These are phyloP conservation scores for Termitomyces sp. DNA, from an alignment of 768 basidiomycete species.

Conservation along the genomic window DNA sequence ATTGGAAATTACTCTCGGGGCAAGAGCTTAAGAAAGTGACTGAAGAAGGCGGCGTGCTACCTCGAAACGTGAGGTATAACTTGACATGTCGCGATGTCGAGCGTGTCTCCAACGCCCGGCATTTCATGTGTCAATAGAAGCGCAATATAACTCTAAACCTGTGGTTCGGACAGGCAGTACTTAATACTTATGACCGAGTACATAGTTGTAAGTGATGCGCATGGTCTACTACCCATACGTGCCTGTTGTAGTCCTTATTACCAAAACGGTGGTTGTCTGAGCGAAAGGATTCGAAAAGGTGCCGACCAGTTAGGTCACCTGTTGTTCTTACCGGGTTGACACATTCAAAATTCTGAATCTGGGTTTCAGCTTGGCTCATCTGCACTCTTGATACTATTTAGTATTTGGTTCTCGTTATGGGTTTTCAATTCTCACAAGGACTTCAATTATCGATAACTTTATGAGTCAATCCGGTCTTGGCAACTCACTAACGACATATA, in stretches of 20 bases:
- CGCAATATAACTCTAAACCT: background rate
- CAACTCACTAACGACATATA: constrained; percentile 52
- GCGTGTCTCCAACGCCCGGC: constrained; percentile 44
- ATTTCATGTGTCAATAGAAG: constrained; percentile 23
- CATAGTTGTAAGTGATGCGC: background rate
- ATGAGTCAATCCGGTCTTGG: constrained; percentile 45
- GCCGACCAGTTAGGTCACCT: no score
- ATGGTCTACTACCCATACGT: background rate
- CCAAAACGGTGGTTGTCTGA: background rate
- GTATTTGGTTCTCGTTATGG: background rate
- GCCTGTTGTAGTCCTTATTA: background rate
- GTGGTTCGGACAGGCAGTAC: background rate
- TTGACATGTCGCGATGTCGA: constrained; percentile 83
- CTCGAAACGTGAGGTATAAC: constrained; percentile 66
- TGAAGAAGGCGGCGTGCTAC: constrained; percentile 46
- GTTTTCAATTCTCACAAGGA: background rate
- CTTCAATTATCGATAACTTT: no score
- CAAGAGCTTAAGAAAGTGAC: constrained; percentile 35
- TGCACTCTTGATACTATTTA: constrained; percentile 47
- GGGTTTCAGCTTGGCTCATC: constrained; percentile 52
- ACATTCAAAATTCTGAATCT: constrained; percentile 27
- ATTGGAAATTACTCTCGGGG: constrained; percentile 49
- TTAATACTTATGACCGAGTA: no score
- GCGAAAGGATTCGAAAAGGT: no score
- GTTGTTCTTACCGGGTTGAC: constrained; percentile 28